Evolutionary conservation across 371 early-diverging fungal species (phyloP), one percentile per base, ranked within the genome.

Genomic region (Mortierella polycephala): DNA sequence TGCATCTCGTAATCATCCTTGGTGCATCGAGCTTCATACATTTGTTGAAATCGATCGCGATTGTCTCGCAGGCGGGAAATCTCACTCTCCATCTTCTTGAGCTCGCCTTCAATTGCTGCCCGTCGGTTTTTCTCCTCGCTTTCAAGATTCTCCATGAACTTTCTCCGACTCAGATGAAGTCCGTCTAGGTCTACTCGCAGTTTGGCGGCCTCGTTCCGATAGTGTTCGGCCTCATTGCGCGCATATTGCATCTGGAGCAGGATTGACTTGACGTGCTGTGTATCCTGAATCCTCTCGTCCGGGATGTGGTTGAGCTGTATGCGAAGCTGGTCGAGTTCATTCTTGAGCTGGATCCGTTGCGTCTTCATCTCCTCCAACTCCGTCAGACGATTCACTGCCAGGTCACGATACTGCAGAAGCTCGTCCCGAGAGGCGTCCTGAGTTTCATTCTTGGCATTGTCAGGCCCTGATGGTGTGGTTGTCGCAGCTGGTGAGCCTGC

Each of bases 1-100:
- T 82, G 82, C 62, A 88, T 73, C 64, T 90, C 92, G 16, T 85
- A 84, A 51, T 88, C 85, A 60, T 88, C 93, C 63, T 90, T 91
- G 18, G 91, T 85, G 42, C 86, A 89, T 47, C 89, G 85, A 45
- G 90, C 87, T 50, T 95, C 95, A 8, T 93, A 83, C 45, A 83
- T 81, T 10, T 87, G 86, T 71, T 93, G 93, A 23, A 95, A 85
- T 46, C 85, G 83, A 82, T 97, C 96, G 47, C 98, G 90, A 60
- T 91, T 88, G 50, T 88, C 88, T 50, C 96, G 90, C 57, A 96
- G 82, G 23, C 95, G 86, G 8, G 88, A 86, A 51, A 95, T 81
- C 44, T 97, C 96, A 16, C 74, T 79, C 52, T 96, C 94, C 21
- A 94, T 64, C 54, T 87, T 86, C 47, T 88, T 85, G 60, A 95